Conservation (phyloP, 305 asterid species). For the Fraxinus floribunda region DNA sequence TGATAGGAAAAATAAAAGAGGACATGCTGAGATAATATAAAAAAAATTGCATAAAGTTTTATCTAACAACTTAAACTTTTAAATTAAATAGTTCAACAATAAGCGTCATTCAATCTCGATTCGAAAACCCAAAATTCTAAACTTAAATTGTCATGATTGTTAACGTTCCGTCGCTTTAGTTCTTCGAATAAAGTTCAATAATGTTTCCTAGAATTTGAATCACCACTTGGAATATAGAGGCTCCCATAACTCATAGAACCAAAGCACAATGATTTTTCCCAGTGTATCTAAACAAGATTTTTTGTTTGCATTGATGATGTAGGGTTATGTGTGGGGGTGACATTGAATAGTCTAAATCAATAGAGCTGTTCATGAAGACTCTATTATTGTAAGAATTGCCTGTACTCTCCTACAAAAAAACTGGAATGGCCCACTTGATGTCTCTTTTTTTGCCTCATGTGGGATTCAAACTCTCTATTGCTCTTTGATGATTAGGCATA, state of each 20-base stretch:
- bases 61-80: neutral
- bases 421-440: conserved; percentile 39
- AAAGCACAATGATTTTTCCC: neutral
- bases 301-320: conserved; percentile 20
- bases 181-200: neutral
- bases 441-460: conserved; percentile 34
- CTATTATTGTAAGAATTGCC: conserved; percentile 38
- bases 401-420: conserved; percentile 18
- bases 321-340: conserved; percentile 27
- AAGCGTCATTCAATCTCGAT: neutral
- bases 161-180: neutral
- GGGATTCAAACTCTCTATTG: conserved; percentile 41
- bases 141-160: neutral
- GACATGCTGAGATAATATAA: neutral
- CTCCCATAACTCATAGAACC: neutral
- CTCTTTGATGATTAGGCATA: conserved; percentile 45
- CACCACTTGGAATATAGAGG: neutral
- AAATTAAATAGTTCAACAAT: neutral
- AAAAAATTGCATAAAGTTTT: no score
- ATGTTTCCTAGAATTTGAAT: neutral
- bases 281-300: conserved; percentile 23
- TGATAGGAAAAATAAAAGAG: neutral
- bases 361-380: conserved; percentile 44
- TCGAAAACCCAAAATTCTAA: neutral
- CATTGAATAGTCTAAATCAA: conserved; percentile 52